Evolutionary conservation across 345 rosid genomes (phyloP).

Genomic region (Camelina laxa): DNA sequence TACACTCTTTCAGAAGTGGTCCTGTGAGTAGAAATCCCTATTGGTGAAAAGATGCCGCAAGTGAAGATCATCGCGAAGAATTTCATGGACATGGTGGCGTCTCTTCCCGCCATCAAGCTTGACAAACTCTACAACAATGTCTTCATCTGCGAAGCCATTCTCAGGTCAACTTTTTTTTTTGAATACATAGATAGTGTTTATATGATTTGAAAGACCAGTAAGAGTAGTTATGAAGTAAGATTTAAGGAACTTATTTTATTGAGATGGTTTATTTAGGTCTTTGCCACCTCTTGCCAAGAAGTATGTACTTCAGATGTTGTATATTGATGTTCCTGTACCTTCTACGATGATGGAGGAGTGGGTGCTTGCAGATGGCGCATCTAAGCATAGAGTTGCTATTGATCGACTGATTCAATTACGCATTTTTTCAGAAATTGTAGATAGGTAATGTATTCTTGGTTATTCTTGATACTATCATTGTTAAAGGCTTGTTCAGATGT

Average conservation of each 20-base stretch:
- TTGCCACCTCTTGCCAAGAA: slow-evolving; percentile 91
- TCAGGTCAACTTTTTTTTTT: slow-evolving; percentile 55
- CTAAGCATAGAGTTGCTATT: slow-evolving; percentile 84
- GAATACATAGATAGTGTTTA: not conserved
- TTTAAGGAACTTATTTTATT: slow-evolving; percentile 3
- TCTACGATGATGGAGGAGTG: slow-evolving; percentile 71
- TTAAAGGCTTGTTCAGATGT: not conserved
- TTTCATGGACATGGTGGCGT: slow-evolving; percentile 98
- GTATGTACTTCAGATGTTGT: slow-evolving; percentile 74
- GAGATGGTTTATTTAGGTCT: slow-evolving; percentile 56
- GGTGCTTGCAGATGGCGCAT: slow-evolving; percentile 71
- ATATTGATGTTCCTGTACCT: slow-evolving; percentile 56
- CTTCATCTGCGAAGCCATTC: slow-evolving; percentile 93
- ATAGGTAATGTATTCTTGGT: slow-evolving; percentile 52
- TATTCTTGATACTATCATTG: not conserved
- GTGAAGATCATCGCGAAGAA: slow-evolving; percentile 87
- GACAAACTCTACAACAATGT: slow-evolving; percentile 76
- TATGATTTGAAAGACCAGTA: not conserved
- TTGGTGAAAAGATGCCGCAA: slow-evolving; percentile 65
- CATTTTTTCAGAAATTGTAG: slow-evolving; percentile 56
- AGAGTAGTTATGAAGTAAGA: not conserved
- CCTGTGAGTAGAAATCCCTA: slow-evolving; percentile 9
- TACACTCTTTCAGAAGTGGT: not conserved
- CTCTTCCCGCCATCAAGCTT: slow-evolving; percentile 85
- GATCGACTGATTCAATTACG: slow-evolving; percentile 79